Percentiles rank a stretch among this genome's conserved stretches.
Conservation (phyloP, 2,329 filamentous ascomycete genomes). For the Ophiosphaerella herpotricha region DNA sequence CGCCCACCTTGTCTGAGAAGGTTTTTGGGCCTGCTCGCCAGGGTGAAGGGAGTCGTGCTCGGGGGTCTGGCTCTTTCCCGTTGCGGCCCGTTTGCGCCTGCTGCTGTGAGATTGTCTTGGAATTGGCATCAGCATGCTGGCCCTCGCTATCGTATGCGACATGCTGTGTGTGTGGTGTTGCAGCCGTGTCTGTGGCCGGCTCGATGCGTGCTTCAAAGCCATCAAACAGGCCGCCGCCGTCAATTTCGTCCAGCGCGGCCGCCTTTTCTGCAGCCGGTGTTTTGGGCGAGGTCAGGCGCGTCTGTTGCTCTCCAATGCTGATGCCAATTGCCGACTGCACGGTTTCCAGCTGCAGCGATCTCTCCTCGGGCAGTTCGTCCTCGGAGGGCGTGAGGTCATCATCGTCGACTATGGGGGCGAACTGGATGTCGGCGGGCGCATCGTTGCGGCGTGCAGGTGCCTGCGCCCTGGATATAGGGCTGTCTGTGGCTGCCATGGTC, state of each 20-base stretch:
- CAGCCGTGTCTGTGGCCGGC: constrained; percentile 1
- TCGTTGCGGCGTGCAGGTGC: constrained; percentile 28
- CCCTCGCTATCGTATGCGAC: constrained; percentile 4
- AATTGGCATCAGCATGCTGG: not conserved
- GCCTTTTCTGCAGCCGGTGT: constrained; percentile 65
- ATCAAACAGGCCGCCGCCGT: constrained; percentile 55
- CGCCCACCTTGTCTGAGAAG: constrained; percentile 40
- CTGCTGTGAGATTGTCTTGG: constrained; percentile 4
- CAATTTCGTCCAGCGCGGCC: constrained; percentile 56
- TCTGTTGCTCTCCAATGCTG: constrained; percentile 63
- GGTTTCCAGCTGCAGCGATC: constrained; percentile 43
- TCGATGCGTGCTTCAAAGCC: constrained; percentile 37
- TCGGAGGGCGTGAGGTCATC: constrained; percentile 51
- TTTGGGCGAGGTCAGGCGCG: constrained; percentile 59
- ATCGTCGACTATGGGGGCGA: constrained; percentile 46
- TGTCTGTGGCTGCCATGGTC: constrained; percentile 27
- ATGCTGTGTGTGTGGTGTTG: not conserved
- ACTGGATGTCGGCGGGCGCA: constrained; percentile 50
- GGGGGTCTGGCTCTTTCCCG: constrained; percentile 13
- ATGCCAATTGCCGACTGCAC: constrained; percentile 58
- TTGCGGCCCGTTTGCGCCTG: not conserved
- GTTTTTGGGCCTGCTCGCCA: constrained; percentile 49
- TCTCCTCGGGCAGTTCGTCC: constrained; percentile 44
- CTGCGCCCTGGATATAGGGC: constrained; percentile 5
- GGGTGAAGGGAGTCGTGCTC: constrained; percentile 49